Evolutionary conservation across 2,329 filamentous ascomycete genomes (phyloP).

Genomic region (Penicillium sp.): DNA sequence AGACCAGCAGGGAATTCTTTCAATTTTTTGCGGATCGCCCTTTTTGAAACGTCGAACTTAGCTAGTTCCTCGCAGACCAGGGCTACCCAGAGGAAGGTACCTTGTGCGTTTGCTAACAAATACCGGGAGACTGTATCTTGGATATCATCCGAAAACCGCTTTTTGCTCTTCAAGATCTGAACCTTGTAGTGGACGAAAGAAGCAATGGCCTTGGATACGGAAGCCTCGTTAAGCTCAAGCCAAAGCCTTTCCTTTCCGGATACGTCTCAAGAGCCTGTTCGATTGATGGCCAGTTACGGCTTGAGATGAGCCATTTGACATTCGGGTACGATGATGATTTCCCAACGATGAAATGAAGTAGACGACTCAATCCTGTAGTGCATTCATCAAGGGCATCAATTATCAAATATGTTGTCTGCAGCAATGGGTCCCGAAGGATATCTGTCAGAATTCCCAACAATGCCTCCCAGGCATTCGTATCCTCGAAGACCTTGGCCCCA

Average conservation of each 20-base stretch:
- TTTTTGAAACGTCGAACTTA: slow-evolving; percentile 7
- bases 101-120: slow-evolving; percentile 39
- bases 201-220: slow-evolving; percentile 29
- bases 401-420: slow-evolving; percentile 43
- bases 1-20: slow-evolving; percentile 21
- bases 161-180: slow-evolving; percentile 19
- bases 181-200: slow-evolving; percentile 32
- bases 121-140: too few species aligned
- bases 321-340: slow-evolving; percentile 23
- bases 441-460: background rate
- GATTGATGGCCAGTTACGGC: too few species aligned
- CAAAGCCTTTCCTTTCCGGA: slow-evolving; percentile 25
- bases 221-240: slow-evolving; percentile 33
- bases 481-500: too few species aligned
- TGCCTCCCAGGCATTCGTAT: background rate
- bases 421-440: slow-evolving; percentile 47
- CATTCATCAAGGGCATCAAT: slow-evolving; percentile 60
- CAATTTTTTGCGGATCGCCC: slow-evolving; percentile 10
- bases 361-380: slow-evolving; percentile 29
- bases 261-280: too few species aligned
- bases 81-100: slow-evolving; percentile 50
- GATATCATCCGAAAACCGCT: too few species aligned
- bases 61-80: slow-evolving; percentile 43
- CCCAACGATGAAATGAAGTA: slow-evolving; percentile 47
- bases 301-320: slow-evolving; percentile 54